Base-by-base conservation (phyloP, 2,329 filamentous ascomycete genomes). In the Stromatinia cepivora region DNA sequence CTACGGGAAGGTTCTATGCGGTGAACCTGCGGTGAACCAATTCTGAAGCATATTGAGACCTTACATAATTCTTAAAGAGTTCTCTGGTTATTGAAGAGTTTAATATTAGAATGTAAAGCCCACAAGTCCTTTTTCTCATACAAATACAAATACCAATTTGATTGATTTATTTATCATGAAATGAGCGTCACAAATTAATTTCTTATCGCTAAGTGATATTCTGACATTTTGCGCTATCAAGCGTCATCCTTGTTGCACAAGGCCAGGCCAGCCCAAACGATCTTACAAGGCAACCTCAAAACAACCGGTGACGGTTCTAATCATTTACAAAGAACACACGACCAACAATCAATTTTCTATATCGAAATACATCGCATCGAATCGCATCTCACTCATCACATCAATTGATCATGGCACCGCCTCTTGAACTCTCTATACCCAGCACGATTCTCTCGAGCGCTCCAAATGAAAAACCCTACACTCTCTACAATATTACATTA, bases 401-500 rank as follows among this genome's bases (percentile, higher is more conserved):
- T 58, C 56, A 48, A 66, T 45, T 25, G 61, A 72, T 36, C 71
- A 90, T 90, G 88, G 86, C 87, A 72, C 87, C 88, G 66, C 86
- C 88, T 52, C 84, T 86, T 77, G 88, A 90, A 77, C 88, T 91
- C 77, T 87, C 86, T 71, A 90, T 90, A 73, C 88, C 88, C 15
- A 87, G 86, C n/a, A 89, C 88, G 62, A 88, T 86, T 72, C 80
- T 87, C 70, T 83, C 84, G 66, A 79, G 79, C 4, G 70, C 81
- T 66, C 81, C 84, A 70, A 83, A 83, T 72, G 82, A 84, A 72
- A 84, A 85, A 72, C 83, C 85, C 72, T 93, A 88, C 79, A 94
- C 91, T 0, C 85, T 90, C 73, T 94, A 94, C 83, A 92, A 92
- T 79, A 90, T 94, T 79, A 89, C 88, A 31, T 84, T 95, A 70